Evolutionary conservation across 441 rosid species (phyloP).

Genomic region (Populus tomentosa): DNA sequence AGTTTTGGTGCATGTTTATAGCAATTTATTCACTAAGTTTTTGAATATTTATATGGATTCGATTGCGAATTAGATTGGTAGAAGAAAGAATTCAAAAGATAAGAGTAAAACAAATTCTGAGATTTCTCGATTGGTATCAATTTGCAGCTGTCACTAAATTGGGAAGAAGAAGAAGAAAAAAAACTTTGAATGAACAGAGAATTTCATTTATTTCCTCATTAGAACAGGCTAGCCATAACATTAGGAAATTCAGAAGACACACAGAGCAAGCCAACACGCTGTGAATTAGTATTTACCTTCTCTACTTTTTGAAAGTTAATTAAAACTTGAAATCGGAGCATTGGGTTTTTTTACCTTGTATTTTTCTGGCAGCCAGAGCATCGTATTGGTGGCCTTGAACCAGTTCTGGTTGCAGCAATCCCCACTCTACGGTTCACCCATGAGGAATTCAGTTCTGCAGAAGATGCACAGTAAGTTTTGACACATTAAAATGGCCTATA

Average conservation of each 20-base stretch:
- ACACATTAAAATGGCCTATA: not conserved
- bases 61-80: not conserved
- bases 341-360: not conserved
- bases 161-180: not conserved
- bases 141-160: not conserved
- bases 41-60: not conserved
- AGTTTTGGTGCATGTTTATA: not conserved
- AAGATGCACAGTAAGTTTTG: constrained; percentile 58
- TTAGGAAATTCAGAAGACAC: not conserved
- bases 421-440: constrained; percentile 51
- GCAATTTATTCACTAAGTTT: not conserved
- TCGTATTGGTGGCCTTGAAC: constrained; percentile 42
- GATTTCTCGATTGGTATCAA: not conserved
- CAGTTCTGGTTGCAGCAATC: constrained; percentile 55
- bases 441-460: constrained; percentile 42
- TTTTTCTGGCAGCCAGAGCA: constrained; percentile 38
- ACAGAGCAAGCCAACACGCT: not conserved
- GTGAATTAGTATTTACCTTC: not conserved
- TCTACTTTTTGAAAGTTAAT: not conserved
- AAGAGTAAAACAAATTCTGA: not conserved
- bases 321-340: not conserved
- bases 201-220: not conserved
- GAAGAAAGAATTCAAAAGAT: not conserved
- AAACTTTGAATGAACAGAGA: not conserved
- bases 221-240: not conserved